Evolutionary conservation across 164 flowering plant species (phyloP).

Genomic region (Tetracentron sinense): DNA sequence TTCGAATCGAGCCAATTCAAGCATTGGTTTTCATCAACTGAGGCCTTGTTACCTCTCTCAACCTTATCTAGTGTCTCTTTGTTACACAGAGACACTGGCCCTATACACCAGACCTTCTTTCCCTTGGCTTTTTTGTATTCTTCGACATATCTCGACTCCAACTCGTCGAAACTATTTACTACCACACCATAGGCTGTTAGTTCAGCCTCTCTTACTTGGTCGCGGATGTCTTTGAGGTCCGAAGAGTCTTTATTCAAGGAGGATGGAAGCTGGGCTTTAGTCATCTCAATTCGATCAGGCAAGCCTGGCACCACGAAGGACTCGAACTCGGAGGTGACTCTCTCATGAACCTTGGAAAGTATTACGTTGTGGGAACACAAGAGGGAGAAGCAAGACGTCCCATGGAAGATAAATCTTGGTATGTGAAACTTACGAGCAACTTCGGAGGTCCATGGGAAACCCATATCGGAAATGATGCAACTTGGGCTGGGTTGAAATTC

Average conservation of each 20-base stretch:
- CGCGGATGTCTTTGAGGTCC: neutral
- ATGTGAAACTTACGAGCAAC: slow-evolving; percentile 30
- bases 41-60: slow-evolving; percentile 32
- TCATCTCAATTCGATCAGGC: slow-evolving; percentile 31
- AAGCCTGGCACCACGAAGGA: slow-evolving; percentile 33
- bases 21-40: slow-evolving; percentile 27
- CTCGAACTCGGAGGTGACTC: slow-evolving; percentile 21
- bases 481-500: slow-evolving; percentile 29
- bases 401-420: slow-evolving; percentile 45
- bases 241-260: neutral
- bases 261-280: slow-evolving; percentile 29
- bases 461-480: slow-evolving; percentile 46
- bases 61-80: slow-evolving; percentile 24
- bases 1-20: slow-evolving; percentile 42
- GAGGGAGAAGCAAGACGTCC: slow-evolving; percentile 29
- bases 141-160: slow-evolving; percentile 33
- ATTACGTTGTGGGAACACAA: slow-evolving; percentile 16
- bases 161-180: slow-evolving; percentile 37
- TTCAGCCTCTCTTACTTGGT: slow-evolving; percentile 26
- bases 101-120: slow-evolving; percentile 42
- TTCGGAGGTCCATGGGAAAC: slow-evolving; percentile 35
- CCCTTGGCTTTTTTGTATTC: slow-evolving; percentile 20
- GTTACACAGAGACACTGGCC: slow-evolving; percentile 46
- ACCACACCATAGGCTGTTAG: slow-evolving; percentile 30
- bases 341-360: slow-evolving; percentile 17